Evolutionary conservation across 192 early-diverging fungal genomes (phyloP).

Genomic region (Coemansia sp.): DNA sequence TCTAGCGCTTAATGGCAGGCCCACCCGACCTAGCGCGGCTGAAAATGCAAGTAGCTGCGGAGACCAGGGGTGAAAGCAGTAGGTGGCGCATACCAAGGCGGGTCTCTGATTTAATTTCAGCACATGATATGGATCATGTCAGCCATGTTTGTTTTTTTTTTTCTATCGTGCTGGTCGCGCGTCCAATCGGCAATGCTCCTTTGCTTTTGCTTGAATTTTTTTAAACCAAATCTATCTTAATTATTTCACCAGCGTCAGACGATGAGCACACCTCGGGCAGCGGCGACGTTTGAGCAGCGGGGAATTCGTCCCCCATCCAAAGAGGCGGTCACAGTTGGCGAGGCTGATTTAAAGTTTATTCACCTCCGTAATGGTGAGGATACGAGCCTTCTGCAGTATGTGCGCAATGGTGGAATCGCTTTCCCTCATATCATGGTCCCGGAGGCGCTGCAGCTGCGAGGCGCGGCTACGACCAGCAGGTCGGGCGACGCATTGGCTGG

Average conservation of each 20-base stretch:
- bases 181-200: neutral
- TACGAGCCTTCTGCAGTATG: slow-evolving; percentile 35
- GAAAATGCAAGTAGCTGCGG: slow-evolving; percentile 19
- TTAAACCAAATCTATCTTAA: neutral
- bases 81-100: neutral
- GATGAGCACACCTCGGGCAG: slow-evolving; percentile 27
- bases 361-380: slow-evolving; percentile 40
- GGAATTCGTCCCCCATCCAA: slow-evolving; percentile 43
- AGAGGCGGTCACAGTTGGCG: slow-evolving; percentile 46
- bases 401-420: slow-evolving; percentile 42
- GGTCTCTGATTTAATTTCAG: neutral
- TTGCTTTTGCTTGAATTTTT: neutral
- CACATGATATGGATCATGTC: neutral
- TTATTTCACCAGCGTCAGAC: neutral
- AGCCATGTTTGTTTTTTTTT: neutral
- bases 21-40: neutral
- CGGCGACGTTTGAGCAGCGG: slow-evolving; percentile 33
- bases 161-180: too few species aligned
- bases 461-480: neutral
- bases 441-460: slow-evolving; percentile 31
- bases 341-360: slow-evolving; percentile 44
- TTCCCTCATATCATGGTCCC: slow-evolving; percentile 57
- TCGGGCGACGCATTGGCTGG: neutral
- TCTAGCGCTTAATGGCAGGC: neutral
- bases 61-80: neutral